A percentile compares a stretch with the other conserved stretches of the same genome.
These are phyloP conservation scores for Nakazawaea peltata DNA, from an alignment of 805 yeast species.

Conservation along the genomic window DNA sequence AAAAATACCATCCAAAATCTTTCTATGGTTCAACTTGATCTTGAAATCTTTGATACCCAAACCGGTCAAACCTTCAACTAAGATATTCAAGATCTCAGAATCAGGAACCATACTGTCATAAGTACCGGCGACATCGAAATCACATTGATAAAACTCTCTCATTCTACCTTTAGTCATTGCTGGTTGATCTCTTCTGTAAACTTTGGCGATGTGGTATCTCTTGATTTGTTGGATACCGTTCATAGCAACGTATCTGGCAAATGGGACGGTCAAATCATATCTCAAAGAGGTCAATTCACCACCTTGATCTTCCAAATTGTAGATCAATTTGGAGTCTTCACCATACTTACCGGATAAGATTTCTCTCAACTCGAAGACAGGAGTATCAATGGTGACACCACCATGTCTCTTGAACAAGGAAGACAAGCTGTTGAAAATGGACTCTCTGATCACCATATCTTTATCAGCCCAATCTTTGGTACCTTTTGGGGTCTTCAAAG, in stretches of 20 bases:
- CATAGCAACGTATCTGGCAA: constrained; percentile 96
- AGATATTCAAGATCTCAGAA: constrained; percentile 74
- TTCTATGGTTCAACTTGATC: constrained; percentile 90
- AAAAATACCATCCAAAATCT: constrained; percentile 92
- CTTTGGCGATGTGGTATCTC: constrained; percentile 96
- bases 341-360: constrained; percentile 96
- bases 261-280: constrained; percentile 96
- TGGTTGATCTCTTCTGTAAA: constrained; percentile 98
- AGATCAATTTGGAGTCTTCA: constrained; percentile 94
- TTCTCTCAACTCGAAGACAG: constrained; percentile 94
- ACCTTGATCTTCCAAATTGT: constrained; percentile 96
- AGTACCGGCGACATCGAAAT: constrained; percentile 91
- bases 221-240: constrained; percentile 85
- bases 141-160: constrained; percentile 99
- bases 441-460: constrained; percentile 93
- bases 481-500: constrained; percentile 93
- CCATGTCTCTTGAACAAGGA: constrained; percentile 88
- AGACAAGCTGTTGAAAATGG: constrained; percentile 68
- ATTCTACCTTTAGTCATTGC: constrained; percentile 99
- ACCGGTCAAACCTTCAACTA: constrained; percentile 77
- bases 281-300: constrained; percentile 94
- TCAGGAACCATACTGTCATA: constrained; percentile 96
- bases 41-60: constrained; percentile 87
- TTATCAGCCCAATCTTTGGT: constrained; percentile 98
- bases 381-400: constrained; percentile 97